Base-by-base conservation (phyloP, 1,284 basidiomycete genomes). In the Salmacisia buchloeana region DNA sequence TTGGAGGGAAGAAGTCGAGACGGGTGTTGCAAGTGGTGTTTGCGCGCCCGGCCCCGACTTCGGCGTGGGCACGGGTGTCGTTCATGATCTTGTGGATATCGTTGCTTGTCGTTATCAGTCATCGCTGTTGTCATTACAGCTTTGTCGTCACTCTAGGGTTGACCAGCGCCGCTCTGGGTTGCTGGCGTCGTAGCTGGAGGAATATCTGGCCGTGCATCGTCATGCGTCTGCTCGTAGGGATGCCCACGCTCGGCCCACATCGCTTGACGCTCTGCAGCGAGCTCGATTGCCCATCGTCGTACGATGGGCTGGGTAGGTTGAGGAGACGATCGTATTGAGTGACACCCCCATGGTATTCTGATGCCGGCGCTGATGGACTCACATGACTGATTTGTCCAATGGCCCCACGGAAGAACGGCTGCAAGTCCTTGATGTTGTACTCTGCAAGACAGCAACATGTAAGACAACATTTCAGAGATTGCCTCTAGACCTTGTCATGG, bases 401-500 rank as follows among this genome's bases (percentile, higher is more conserved):
- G 31, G 68, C 69, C 9, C 70, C 70, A 18, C 59, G 59, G 64
- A 66, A 79, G 52, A 79, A 79, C n/a, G 63, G 69, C 61, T 79
- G 77, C 41, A 79, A 63, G 63, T 79, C 77, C 41, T 63, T 60
- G 33, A 73, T 77, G 25, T 64, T 64, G 15, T 70, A 63, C 35
- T 46, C 59, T 60, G 31, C 35, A 6, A 15, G 36, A 31, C 23
- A 38, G n/a, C 25, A 25, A 43, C 39, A 43, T 21, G 23, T 21
- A 13, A 6, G n/a, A 27, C 18, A 31, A 9, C 3, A 18, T 33
- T 7, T 29, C 49, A 54, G 25, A 27, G 7, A 18, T 13, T 29
- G 18, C 23, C 10, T 18, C 49, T n/a, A 33, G 3, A 25, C 7
- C 25, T 25, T 27, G 46, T 25, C 13, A 25, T 31, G 23, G 9